Conservation (phyloP, 768 basidiomycete species). For the Asterophora lycoperdoides region DNA sequence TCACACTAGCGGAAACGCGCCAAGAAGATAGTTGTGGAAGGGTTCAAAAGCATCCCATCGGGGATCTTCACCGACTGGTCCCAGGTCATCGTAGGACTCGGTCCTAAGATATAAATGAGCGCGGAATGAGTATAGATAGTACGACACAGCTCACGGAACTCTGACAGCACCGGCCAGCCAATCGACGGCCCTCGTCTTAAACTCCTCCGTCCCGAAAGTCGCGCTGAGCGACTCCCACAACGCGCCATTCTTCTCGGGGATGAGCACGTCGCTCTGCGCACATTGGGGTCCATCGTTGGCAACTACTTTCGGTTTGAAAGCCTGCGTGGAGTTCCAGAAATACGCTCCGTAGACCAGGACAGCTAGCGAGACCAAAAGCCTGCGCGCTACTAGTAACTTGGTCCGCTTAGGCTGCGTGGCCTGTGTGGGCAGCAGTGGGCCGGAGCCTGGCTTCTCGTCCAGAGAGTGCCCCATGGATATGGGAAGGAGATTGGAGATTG, state of each 20-base stretch:
- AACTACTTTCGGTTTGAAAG: neutral
- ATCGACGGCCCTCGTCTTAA: constrained; percentile 37
- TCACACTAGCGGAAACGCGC: constrained; percentile 59
- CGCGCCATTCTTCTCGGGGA: constrained; percentile 36
- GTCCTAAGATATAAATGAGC: constrained; percentile 31
- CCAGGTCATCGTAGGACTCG: constrained; percentile 49
- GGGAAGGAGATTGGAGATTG: constrained; percentile 3
- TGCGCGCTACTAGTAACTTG: neutral
- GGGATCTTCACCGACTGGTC: constrained; percentile 42
- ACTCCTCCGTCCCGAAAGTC: constrained; percentile 30
- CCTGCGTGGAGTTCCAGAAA: constrained; percentile 1
- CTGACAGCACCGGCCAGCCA: constrained; percentile 49
- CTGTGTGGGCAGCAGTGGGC: neutral
- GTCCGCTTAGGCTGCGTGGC: neutral
- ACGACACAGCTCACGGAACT: constrained; percentile 31
- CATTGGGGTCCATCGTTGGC: constrained; percentile 19
- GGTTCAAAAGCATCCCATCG: constrained; percentile 53
- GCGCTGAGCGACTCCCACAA: constrained; percentile 32
- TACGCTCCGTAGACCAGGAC: constrained; percentile 5
- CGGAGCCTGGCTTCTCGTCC: constrained; percentile 1
- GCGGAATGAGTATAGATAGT: neutral
- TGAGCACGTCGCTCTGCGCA: constrained; percentile 33
- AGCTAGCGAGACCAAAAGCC: neutral
- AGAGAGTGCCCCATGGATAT: constrained; percentile 5
- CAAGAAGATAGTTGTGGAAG: constrained; percentile 52